Evolutionary conservation across 2,329 filamentous ascomycete species (phyloP).

Genomic region (Leptographium lundbergii): DNA sequence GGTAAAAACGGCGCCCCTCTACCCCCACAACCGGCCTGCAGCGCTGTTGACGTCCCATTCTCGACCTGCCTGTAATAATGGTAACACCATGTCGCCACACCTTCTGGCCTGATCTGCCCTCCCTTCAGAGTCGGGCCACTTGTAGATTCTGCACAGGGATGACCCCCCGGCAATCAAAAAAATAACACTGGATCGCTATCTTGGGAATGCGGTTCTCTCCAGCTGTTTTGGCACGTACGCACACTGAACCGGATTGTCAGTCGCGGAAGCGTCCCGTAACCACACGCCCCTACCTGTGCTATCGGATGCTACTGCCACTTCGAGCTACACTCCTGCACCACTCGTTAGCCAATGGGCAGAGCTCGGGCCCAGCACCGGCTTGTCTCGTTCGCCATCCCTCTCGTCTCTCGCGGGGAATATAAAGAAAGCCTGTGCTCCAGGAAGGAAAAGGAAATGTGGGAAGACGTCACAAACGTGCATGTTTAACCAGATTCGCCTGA

Average conservation of each 20-base stretch:
- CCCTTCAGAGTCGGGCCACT: background rate
- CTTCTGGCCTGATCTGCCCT: background rate
- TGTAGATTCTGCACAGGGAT: background rate
- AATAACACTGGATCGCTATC: background rate
- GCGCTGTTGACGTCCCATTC: background rate
- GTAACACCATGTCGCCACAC: constrained; percentile 1
- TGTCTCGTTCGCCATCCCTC: background rate
- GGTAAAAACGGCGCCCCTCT: background rate
- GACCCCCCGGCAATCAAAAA: background rate
- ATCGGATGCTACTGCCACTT: background rate
- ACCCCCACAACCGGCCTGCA: background rate
- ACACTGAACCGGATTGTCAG: background rate
- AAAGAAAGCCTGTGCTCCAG: background rate
- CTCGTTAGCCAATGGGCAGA: background rate
- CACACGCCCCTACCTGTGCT: background rate
- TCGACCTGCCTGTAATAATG: background rate
- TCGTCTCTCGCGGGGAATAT: background rate
- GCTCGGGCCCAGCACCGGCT: background rate
- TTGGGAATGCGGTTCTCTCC: background rate
- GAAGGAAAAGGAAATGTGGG: background rate
- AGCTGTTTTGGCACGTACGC: background rate
- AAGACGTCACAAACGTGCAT: background rate
- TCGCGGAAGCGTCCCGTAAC: background rate
- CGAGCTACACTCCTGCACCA: background rate
- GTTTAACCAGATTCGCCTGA: background rate